Evolutionary conservation across 192 early-diverging fungal genomes (phyloP), one percentile per base, ranked within the genome.

Genomic region (Fimicolochytrium jonesii): DNA sequence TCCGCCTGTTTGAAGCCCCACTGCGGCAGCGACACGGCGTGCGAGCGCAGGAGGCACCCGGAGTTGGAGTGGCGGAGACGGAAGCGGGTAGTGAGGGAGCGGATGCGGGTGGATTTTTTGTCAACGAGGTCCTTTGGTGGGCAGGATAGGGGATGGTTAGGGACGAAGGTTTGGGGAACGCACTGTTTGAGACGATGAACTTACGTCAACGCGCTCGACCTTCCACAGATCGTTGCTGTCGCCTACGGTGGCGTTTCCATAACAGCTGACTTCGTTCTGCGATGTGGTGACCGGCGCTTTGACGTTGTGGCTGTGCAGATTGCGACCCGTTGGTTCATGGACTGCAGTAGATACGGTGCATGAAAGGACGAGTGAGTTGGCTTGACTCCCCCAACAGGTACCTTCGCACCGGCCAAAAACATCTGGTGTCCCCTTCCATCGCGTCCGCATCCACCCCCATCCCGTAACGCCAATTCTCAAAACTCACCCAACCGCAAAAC

Each of bases 1-100:
- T 98, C 97, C 17, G 83, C 76, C 78, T 99, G 97, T 66, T 82
- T 87, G 81, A 90, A 97, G 20, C 94, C 97, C 97, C 97, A 99
- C 71, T 95, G 81, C 10, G 97, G 97, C 30, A 97, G 79, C 37
- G 76, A 71, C n/a, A 80, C 81, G 28, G 87, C 85, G 31, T 84
- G 74, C 4, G 91, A 82, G 3, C 87, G 79, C 55, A 99, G 75
- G 22, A 87, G 72, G 64, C 97, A 99, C 37, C 85, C 85, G 20
- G 85, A 70, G 30, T 67, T 44, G 1, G 69, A 56, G 62, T 97
- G 92, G 32, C 86, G 79, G 47, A 99, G 72, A 15, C 88, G 84
- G 70, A 99, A 89, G 13, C 76, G 82, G 2, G 94, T 92, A 2
- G 87, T 80, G 29, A 99, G 76, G 0, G 93, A 82, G 46, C 81